These are phyloP conservation scores for Verbena officinalis DNA, from an alignment of 257 asterid genomes.

Conservation along the genomic window DNA sequence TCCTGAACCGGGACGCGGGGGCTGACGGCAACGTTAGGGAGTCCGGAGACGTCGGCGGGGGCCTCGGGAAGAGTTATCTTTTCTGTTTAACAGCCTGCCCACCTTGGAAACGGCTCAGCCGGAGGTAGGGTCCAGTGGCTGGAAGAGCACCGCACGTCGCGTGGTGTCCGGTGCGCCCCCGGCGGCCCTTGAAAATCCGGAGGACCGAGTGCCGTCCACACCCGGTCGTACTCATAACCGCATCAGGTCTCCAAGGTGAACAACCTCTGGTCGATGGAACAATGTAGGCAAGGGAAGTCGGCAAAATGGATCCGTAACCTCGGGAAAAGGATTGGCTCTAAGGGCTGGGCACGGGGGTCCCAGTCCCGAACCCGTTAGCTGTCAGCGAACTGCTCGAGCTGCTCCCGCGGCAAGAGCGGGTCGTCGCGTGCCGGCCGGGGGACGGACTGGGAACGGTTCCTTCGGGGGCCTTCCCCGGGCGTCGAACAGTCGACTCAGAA, in stretches of 20 bases:
- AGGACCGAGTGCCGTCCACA: slow-evolving; percentile 60
- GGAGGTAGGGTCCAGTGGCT: slow-evolving; percentile 69
- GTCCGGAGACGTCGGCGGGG: no score
- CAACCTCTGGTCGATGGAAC: no score
- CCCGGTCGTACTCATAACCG: slow-evolving; percentile 42
- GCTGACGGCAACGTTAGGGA: no score
- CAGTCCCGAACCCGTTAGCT: background rate
- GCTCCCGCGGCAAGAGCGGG: slow-evolving; percentile 1
- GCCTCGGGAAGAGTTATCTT: slow-evolving; percentile 50
- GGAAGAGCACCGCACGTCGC: slow-evolving; percentile 73
- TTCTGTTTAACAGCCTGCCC: slow-evolving; percentile 50
- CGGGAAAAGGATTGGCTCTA: slow-evolving; percentile 24
- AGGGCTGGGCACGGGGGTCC: background rate
- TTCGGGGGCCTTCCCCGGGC: no score
- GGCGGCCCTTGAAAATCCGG: slow-evolving; percentile 79
- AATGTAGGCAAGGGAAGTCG: slow-evolving; percentile 27
- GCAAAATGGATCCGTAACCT: slow-evolving; percentile 26
- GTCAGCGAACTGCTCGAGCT: slow-evolving; percentile 16
- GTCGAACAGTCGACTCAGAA: background rate
- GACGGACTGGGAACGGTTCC: no score
- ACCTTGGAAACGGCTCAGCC: slow-evolving; percentile 51
- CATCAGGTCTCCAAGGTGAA: no score
- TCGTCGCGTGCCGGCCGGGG: no score
- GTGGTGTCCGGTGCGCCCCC: slow-evolving; percentile 75
- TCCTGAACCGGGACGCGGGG: no score